A percentile compares a stretch with the other conserved stretches of the same genome.
Conservation (phyloP, 331 rosid species). For the Malus hybrid region DNA sequence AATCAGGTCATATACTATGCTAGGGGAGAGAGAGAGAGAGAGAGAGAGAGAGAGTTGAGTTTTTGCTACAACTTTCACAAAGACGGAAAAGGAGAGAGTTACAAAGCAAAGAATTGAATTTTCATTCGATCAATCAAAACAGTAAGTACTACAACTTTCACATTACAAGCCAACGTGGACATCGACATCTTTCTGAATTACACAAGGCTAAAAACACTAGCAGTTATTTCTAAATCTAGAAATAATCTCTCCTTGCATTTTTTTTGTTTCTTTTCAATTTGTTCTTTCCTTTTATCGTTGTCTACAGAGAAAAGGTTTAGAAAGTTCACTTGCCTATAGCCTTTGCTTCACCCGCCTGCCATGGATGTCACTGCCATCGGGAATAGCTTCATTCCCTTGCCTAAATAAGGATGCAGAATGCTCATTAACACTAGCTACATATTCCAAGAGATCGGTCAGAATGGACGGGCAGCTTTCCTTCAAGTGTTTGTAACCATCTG, state of each 20-base stretch:
- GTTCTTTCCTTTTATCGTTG: background rate
- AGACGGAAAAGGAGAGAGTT: background rate
- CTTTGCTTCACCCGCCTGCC: constrained; percentile 92
- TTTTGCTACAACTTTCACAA: background rate
- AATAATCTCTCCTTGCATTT: constrained; percentile 17
- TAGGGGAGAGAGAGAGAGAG: background rate
- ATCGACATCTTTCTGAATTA: constrained; percentile 36
- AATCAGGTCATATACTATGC: too few relatives aligned
- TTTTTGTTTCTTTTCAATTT: constrained; percentile 13
- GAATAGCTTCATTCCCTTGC: constrained; percentile 50
- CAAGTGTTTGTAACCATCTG: constrained; percentile 83
- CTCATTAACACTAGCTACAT: constrained; percentile 68
- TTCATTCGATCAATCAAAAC: background rate
- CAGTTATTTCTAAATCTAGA: constrained; percentile 43
- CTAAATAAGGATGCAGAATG: constrained; percentile 45
- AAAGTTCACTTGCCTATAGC: constrained; percentile 35
- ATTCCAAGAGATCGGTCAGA: constrained; percentile 73
- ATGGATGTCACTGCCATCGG: constrained; percentile 68
- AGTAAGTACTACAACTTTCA: constrained; percentile 9
- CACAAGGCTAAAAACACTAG: constrained; percentile 29
- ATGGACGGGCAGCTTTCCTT: constrained; percentile 82
- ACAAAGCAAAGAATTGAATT: background rate
- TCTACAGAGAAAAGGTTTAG: constrained; percentile 8
- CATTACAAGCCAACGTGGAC: constrained; percentile 21
- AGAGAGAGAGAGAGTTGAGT: too few relatives aligned